Percentiles rank a stretch among this genome's conserved stretches.
These are phyloP conservation scores for Aspergillus tanneri DNA, from an alignment of 2,329 filamentous ascomycete genomes.

Conservation along the genomic window DNA sequence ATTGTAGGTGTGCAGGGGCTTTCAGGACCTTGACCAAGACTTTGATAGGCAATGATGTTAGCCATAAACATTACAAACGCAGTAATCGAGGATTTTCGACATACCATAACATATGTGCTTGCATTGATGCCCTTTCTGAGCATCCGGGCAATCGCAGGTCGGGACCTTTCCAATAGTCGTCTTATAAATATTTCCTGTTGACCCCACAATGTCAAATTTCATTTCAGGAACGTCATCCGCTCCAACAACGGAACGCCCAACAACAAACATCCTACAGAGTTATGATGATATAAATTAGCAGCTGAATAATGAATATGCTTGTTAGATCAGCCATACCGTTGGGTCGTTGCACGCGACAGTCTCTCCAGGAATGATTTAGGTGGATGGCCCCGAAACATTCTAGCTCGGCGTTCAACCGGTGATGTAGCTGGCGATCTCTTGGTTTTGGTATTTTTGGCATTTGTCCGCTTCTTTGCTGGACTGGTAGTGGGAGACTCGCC, in stretches of 20 bases:
- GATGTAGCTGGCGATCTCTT: conserved; percentile 18
- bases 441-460: conserved; percentile 9
- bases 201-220: conserved; percentile 57
- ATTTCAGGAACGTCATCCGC: conserved; percentile 50
- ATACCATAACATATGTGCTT: conserved; percentile 62
- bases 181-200: conserved; percentile 63
- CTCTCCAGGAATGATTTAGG: conserved; percentile 50
- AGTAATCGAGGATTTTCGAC: conserved; percentile 11
- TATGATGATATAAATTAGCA: conserved; percentile 4
- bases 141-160: conserved; percentile 57
- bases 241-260: conserved; percentile 50
- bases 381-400: conserved; percentile 42
- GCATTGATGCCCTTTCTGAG: conserved; percentile 58
- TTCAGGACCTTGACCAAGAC: conserved; percentile 59
- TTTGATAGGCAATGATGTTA: conserved; percentile 32
- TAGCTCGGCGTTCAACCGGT: conserved; percentile 40
- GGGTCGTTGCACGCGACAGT: conserved; percentile 50
- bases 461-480: conserved; percentile 14
- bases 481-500: conserved; percentile 6
- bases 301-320: conserved; percentile 1
- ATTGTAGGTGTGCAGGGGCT: conserved; percentile 55
- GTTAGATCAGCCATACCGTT: conserved; percentile 35
- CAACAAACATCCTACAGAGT: conserved; percentile 53
- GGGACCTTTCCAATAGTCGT: conserved; percentile 55
- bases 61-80: conserved; percentile 4